These are phyloP conservation scores for Auricularia cornea DNA, from an alignment of 768 basidiomycete species.

Conservation along the genomic window DNA sequence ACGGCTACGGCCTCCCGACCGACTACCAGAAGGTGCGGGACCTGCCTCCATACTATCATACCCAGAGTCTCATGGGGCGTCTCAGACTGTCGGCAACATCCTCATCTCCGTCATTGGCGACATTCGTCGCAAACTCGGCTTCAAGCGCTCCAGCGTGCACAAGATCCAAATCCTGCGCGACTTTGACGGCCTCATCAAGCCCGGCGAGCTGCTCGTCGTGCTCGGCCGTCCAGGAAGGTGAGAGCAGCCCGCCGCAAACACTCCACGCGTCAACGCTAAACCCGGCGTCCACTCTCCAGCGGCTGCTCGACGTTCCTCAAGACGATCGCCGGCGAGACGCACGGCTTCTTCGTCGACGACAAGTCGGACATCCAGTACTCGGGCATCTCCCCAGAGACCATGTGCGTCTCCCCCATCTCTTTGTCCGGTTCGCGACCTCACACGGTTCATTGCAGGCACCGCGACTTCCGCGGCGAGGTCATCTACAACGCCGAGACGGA, in stretches of 20 bases:
- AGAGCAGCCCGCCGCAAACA: neutral
- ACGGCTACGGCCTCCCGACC: slow-evolving; percentile 22
- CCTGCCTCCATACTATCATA: neutral
- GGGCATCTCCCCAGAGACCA: slow-evolving; percentile 36
- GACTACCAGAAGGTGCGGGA: slow-evolving; percentile 29
- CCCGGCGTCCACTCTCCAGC: too few relatives aligned
- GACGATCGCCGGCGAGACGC: slow-evolving; percentile 33
- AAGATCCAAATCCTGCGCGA: slow-evolving; percentile 41
- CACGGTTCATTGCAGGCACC: slow-evolving; percentile 7
- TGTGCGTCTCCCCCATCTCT: slow-evolving; percentile 15
- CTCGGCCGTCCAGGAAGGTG: slow-evolving; percentile 31
- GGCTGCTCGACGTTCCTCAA: slow-evolving; percentile 45
- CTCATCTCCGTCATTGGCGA: slow-evolving; percentile 14
- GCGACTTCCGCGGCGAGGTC: slow-evolving; percentile 51
- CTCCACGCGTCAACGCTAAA: too few relatives aligned
- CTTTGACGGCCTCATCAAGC: slow-evolving; percentile 56
- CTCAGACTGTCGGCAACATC: slow-evolving; percentile 27
- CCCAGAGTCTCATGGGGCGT: neutral
- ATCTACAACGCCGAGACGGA: slow-evolving; percentile 54
- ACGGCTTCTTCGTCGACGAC: slow-evolving; percentile 27
- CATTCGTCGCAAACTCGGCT: neutral
- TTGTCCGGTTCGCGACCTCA: too few relatives aligned
- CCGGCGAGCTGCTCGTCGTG: slow-evolving; percentile 69
- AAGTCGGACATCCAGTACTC: slow-evolving; percentile 38
- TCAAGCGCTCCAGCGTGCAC: slow-evolving; percentile 15